A percentile compares a stretch with the other conserved stretches of the same genome.
These are phyloP conservation scores for Didymella lethalis DNA, from an alignment of 2,329 filamentous ascomycete genomes.

Conservation along the genomic window DNA sequence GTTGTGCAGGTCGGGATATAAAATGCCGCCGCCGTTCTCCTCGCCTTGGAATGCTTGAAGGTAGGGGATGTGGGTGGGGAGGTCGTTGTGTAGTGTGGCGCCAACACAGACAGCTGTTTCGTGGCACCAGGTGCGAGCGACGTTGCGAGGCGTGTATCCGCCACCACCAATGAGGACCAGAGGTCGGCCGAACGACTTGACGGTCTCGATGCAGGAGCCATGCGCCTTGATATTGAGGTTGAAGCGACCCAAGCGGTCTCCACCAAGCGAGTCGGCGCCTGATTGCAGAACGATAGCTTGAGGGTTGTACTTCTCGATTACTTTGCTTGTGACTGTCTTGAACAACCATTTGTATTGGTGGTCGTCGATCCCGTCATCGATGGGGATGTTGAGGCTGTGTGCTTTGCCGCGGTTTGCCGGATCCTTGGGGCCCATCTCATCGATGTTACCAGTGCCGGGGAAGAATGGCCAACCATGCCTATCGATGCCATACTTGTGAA, in stretches of 20 bases:
- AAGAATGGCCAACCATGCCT: constrained; percentile 70
- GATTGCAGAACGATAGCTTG: constrained; percentile 93
- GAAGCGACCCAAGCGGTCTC: constrained; percentile 92
- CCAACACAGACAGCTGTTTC: constrained; percentile 91
- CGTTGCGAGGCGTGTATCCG: constrained; percentile 95
- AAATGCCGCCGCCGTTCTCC: constrained; percentile 71
- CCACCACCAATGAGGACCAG: constrained; percentile 92
- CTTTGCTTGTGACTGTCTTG: constrained; percentile 77
- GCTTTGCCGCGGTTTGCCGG: constrained; percentile 87
- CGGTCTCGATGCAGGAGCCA: constrained; percentile 87
- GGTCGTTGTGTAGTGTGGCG: constrained; percentile 72
- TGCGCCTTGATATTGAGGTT: constrained; percentile 96
- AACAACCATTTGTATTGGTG: constrained; percentile 88
- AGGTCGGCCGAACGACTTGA: constrained; percentile 81
- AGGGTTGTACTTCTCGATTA: constrained; percentile 84
- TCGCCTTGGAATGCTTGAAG: constrained; percentile 83
- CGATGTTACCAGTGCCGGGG: constrained; percentile 85
- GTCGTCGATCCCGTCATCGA: constrained; percentile 91
- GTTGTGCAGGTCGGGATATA: constrained; percentile 89
- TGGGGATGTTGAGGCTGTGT: constrained; percentile 87
- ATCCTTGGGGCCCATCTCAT: constrained; percentile 83
- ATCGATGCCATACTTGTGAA: constrained; percentile 92
- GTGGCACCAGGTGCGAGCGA: constrained; percentile 95
- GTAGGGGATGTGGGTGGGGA: constrained; percentile 84
- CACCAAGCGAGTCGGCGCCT: constrained; percentile 91